Evolutionary conservation across 1,284 basidiomycete genomes (phyloP).

Genomic region (Vanrija humicola): DNA sequence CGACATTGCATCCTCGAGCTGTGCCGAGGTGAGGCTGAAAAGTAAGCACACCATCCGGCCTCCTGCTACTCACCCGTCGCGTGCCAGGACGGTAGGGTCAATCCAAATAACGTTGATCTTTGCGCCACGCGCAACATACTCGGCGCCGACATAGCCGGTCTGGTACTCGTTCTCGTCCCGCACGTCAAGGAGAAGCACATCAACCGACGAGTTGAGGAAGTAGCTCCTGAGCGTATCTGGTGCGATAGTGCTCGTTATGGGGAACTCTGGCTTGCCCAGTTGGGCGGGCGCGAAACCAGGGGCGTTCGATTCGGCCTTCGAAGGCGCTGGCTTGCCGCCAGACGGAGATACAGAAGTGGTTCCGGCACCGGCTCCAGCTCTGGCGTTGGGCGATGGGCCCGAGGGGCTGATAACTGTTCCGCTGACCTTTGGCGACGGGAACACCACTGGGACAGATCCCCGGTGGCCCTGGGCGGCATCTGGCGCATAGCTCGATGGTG

Average conservation of each 20-base stretch:
- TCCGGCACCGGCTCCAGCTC: not conserved
- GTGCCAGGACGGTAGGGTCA: slow-evolving; percentile 70
- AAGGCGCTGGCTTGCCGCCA: not conserved
- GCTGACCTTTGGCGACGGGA: too few species aligned
- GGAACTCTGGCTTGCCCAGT: slow-evolving; percentile 50
- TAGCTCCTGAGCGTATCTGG: slow-evolving; percentile 63
- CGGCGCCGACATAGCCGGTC: slow-evolving; percentile 63
- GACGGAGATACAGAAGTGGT: not conserved
- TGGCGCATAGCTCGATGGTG: slow-evolving; percentile 1
- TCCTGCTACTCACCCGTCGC: slow-evolving; percentile 60
- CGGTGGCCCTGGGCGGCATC: too few species aligned
- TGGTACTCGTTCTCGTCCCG: slow-evolving; percentile 73
- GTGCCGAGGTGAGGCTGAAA: slow-evolving; percentile 60
- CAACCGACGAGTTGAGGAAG: slow-evolving; percentile 56
- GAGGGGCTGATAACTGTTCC: not conserved
- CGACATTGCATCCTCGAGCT: slow-evolving; percentile 72
- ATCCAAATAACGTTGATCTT: slow-evolving; percentile 64
- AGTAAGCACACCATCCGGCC: not conserved
- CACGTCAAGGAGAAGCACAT: slow-evolving; percentile 77
- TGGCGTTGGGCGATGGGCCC: not conserved
- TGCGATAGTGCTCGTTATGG: slow-evolving; percentile 58
- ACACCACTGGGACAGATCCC: too few species aligned
- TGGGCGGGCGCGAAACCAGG: not conserved
- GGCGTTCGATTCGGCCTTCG: not conserved
- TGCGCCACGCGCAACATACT: slow-evolving; percentile 50